A percentile compares a stretch with the other conserved stretches of the same genome.
phyloP scores from a whole-genome alignment of 257 asterid genomes.

The Nicotiana tabacum region DNA sequence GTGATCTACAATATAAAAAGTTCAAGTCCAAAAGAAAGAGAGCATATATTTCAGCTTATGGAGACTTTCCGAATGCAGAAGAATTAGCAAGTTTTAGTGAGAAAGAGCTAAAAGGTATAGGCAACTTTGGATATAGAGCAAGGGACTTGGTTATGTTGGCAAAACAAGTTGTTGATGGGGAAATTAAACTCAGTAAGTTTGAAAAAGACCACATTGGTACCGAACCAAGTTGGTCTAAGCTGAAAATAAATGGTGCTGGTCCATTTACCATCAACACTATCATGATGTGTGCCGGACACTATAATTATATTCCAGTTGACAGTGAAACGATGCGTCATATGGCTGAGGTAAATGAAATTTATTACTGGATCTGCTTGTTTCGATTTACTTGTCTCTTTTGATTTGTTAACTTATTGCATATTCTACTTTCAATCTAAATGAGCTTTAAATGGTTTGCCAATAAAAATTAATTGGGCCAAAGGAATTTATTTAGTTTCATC shows the following conservation, averaged over 20 bases:
- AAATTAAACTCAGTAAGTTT: slow-evolving; percentile 7
- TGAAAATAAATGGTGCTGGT: slow-evolving; percentile 30
- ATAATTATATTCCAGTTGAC: slow-evolving; percentile 33
- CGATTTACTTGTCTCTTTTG: background rate
- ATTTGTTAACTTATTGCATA: background rate
- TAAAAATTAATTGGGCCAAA: too few relatives aligned
- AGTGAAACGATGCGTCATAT: slow-evolving; percentile 42
- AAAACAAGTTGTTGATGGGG: slow-evolving; percentile 16
- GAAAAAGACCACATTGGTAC: background rate
- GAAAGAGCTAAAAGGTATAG: slow-evolving; percentile 3
- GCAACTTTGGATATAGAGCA: slow-evolving; percentile 36
- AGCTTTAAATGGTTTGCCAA: too few relatives aligned
- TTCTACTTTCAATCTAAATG: too few relatives aligned
- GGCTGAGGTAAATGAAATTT: slow-evolving; percentile 19
- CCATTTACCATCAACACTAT: slow-evolving; percentile 33
- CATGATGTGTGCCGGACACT: slow-evolving; percentile 43
- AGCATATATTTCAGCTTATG: slow-evolving; percentile 13
- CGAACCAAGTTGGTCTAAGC: background rate
- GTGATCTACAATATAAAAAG: slow-evolving; percentile 24
- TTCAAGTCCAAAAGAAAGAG: background rate
- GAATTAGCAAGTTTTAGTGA: slow-evolving; percentile 31
- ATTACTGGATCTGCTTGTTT: background rate
- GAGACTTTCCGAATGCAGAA: slow-evolving; percentile 32
- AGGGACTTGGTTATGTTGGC: slow-evolving; percentile 21
- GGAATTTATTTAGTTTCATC: background rate